Base-by-base conservation (phyloP, 805 yeast species). In the Hanseniaspora taiwanica region DNA sequence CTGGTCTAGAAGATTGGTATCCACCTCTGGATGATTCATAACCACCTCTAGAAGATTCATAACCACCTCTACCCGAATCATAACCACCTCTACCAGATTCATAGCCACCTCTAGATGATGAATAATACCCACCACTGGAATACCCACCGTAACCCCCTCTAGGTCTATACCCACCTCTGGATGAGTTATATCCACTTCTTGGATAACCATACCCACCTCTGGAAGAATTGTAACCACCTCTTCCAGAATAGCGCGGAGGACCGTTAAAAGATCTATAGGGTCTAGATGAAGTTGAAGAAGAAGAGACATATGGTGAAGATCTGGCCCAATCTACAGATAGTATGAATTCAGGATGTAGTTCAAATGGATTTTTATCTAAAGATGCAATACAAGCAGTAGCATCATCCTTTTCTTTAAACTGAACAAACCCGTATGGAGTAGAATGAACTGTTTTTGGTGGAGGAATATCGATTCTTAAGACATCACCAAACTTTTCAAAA, bases 351-450 rank as follows among this genome's bases (percentile, higher is more conserved):
- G 55, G 49, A 42, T 73, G 60, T 34, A 63, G 58, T 1, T 69
- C 65, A 27, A 70, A 54, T 14, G 64, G 62, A 45, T 68, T 63
- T n/a, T 68, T 69, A 45, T 67, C 62, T 37, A 71, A 52, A 35
- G 55, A 62, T 32, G 62, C 66, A 14, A 76, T 49, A 8, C 80
- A 78, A 27, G 63, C 63, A 46, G 73, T 74, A 46, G 78, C 74
- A 51, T 71, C 76, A 46, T 68, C 72, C 13, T 59, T 50, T 38
- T 60, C 66, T 46, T 67, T 64, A 54, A 66, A 76, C 51, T 76
- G 79, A 20, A 76, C 81, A 56, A 76, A 76, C 6, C 80, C 82
- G 50, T 65, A 76, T 49, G 74, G 76, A 45, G 72, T 66, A 32
- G 76, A 75, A 47, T 72, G 77, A 42, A 69, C 69, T 21, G 70